A percentile compares a stretch with the other conserved stretches of the same genome.
Evolutionary conservation across 2,329 filamentous ascomycete species (phyloP).

Genomic region (Chrysoporthe deuterocubensis): DNA sequence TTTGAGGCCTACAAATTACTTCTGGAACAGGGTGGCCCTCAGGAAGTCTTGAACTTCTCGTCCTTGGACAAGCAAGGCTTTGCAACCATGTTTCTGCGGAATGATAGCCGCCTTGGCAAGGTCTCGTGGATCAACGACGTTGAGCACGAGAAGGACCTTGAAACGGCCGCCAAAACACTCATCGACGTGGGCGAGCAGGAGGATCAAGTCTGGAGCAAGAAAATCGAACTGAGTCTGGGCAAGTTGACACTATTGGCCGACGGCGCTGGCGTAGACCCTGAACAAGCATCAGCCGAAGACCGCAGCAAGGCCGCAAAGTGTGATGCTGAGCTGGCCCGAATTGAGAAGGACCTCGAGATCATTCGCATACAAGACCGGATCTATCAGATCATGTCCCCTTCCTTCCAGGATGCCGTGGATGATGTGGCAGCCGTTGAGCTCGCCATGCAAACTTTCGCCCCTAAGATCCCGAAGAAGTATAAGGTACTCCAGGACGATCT

Average conservation of each 20-base stretch:
- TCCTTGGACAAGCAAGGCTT: conserved; percentile 69
- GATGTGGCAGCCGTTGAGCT: conserved; percentile 77
- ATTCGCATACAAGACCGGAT: conserved; percentile 81
- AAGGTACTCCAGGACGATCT: conserved; percentile 73
- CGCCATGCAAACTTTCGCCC: conserved; percentile 69
- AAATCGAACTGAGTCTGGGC: conserved; percentile 86
- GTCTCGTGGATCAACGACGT: conserved; percentile 97
- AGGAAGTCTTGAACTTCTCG: conserved; percentile 72
- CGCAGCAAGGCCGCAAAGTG: conserved; percentile 37
- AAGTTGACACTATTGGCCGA: conserved; percentile 79
- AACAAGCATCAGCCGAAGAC: conserved; percentile 30
- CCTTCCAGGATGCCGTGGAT: conserved; percentile 75
- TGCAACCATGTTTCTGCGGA: conserved; percentile 79
- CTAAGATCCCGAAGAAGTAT: conserved; percentile 60
- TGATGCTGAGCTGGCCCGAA: conserved; percentile 50
- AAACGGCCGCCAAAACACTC: conserved; percentile 72
- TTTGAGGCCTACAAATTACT: conserved; percentile 81
- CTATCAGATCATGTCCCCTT: conserved; percentile 70
- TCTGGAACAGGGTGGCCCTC: conserved; percentile 68
- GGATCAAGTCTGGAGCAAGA: conserved; percentile 86
- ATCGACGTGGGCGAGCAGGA: conserved; percentile 73
- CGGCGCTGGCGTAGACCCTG: conserved; percentile 39
- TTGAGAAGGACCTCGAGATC: conserved; percentile 68
- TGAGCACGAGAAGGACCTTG: conserved; percentile 73
- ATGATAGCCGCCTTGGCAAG: conserved; percentile 71